phyloP scores from a whole-genome alignment of 2,329 filamentous ascomycete species.

The Colletotrichum melonis region DNA sequence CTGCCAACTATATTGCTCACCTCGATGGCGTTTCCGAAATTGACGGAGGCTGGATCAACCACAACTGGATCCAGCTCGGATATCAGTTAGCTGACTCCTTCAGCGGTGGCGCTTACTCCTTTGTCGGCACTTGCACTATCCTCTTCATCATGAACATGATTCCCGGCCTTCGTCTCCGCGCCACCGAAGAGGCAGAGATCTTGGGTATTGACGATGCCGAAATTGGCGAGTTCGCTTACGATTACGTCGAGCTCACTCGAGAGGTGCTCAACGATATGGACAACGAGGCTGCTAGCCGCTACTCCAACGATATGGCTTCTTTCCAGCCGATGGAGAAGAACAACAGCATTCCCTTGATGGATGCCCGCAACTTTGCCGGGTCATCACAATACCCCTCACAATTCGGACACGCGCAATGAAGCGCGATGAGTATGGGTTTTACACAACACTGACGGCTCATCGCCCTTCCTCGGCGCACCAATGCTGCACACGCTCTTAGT shows the following conservation, averaged over 20 bases:
- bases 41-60: conserved; percentile 83
- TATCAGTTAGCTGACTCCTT: conserved; percentile 88
- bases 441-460: not conserved
- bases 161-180: conserved; percentile 80
- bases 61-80: conserved; percentile 84
- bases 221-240: conserved; percentile 95
- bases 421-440: not conserved
- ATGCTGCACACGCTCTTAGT: not conserved
- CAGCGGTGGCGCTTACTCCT: conserved; percentile 81
- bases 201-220: conserved; percentile 90
- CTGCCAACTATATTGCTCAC: conserved; percentile 84
- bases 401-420: conserved; percentile 35
- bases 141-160: conserved; percentile 84
- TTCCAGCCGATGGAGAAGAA: conserved; percentile 61
- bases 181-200: conserved; percentile 81
- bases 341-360: conserved; percentile 60
- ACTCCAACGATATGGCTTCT: conserved; percentile 52
- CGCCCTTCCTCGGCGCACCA: not conserved
- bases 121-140: conserved; percentile 81
- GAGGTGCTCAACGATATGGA: conserved; percentile 61
- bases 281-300: conserved; percentile 56
- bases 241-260: conserved; percentile 86
- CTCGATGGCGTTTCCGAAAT: conserved; percentile 79
- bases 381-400: conserved; percentile 45
- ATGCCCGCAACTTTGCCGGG: conserved; percentile 53